A percentile compares a stretch with the other conserved stretches of the same genome.
phyloP scores from a whole-genome alignment of 83 land plant species.

The Larix sibirica region DNA sequence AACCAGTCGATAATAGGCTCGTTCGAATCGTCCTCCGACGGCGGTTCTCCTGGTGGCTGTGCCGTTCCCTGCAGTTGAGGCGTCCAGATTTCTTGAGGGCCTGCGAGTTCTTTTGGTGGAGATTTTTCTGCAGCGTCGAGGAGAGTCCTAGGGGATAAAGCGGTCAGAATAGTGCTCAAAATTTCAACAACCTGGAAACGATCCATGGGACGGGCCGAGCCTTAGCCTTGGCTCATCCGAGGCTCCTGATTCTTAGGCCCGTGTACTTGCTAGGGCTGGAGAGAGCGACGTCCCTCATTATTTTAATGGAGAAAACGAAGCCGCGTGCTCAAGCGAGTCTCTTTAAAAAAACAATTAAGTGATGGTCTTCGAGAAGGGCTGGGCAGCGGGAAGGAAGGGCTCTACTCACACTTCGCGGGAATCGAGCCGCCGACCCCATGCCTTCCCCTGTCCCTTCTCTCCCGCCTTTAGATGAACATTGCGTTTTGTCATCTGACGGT shows the following conservation, averaged over 20 bases:
- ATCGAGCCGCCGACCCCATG: conserved; percentile 6
- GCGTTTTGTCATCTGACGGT: too few relatives aligned
- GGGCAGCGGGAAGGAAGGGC: too few relatives aligned
- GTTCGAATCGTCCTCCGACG: neutral
- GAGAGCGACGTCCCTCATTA: neutral
- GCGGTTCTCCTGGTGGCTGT: conserved; percentile 2
- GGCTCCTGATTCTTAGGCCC: neutral
- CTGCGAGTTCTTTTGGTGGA: neutral
- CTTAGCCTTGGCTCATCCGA: neutral
- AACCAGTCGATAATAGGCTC: neutral
- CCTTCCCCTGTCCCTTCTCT: too few relatives aligned
- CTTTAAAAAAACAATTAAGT: neutral
- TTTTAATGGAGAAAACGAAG: neutral
- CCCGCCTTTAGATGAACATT: too few relatives aligned
- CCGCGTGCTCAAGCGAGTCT: neutral
- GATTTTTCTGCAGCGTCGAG: neutral
- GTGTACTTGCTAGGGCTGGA: conserved; percentile 8
- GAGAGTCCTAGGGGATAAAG: neutral
- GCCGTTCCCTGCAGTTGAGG: neutral
- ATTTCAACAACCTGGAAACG: conserved; percentile 18
- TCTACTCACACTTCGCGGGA: conserved; percentile 8
- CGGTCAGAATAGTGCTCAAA: conserved; percentile 12
- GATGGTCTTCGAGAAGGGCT: too few relatives aligned
- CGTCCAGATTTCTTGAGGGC: neutral
- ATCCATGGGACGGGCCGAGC: conserved; percentile 1